phyloP scores from a whole-genome alignment of 75 land plant species.

The Ceratopteris richardii region DNA sequence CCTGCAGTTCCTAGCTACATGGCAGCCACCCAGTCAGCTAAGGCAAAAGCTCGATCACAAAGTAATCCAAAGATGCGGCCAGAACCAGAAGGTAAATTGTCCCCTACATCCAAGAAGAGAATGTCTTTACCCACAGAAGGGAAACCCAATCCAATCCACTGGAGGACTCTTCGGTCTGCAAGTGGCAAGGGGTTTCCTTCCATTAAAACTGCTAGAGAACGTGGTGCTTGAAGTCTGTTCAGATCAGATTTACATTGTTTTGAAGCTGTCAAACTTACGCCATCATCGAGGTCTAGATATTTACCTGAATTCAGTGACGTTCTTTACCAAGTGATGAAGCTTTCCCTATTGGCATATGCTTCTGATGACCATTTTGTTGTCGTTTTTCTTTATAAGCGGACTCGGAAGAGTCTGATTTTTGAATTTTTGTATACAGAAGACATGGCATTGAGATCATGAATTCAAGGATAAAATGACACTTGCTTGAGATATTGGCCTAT shows the following conservation, averaged over 20 bases:
- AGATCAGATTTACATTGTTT: background rate
- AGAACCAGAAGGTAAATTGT: background rate
- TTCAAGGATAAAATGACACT: too few species aligned
- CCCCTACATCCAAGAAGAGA: background rate
- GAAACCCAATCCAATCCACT: background rate
- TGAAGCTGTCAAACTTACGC: too few species aligned
- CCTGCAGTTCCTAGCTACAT: constrained; percentile 59
- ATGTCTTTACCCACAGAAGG: background rate
- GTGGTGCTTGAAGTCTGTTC: background rate
- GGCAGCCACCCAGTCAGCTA: constrained; percentile 83
- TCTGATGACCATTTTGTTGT: too few species aligned
- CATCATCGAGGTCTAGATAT: too few species aligned
- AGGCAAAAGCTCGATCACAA: constrained; percentile 51
- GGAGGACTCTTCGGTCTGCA: background rate
- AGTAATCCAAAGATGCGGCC: constrained; percentile 26
- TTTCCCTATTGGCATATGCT: too few species aligned
- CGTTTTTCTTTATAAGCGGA: too few species aligned
- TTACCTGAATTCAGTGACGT: too few species aligned
- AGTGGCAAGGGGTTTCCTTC: constrained; percentile 1
- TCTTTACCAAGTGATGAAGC: too few species aligned
- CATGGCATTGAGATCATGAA: too few species aligned
- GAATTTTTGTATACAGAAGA: too few species aligned
- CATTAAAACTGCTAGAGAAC: background rate
- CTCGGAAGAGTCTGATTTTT: too few species aligned
- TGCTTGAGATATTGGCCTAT: too few species aligned